These are phyloP conservation scores for Vanilla planifolia DNA, from an alignment of 106 monocot species.

Conservation along the genomic window DNA sequence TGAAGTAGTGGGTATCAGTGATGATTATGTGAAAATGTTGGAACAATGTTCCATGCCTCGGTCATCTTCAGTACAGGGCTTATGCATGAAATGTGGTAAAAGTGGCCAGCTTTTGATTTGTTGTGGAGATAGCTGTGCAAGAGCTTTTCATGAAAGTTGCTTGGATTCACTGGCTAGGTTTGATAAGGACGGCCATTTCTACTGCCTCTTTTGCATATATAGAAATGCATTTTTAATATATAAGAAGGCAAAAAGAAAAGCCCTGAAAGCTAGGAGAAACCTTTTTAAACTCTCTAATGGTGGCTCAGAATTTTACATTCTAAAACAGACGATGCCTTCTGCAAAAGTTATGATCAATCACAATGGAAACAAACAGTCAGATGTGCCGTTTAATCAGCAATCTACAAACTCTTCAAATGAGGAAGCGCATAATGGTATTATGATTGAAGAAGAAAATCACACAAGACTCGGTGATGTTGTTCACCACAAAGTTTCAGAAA, in stretches of 20 bases:
- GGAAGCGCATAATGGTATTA: not conserved
- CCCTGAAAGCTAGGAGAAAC: conserved; percentile 14
- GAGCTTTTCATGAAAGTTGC: conserved; percentile 47
- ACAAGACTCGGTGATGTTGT: not conserved
- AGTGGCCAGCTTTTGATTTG: conserved; percentile 49
- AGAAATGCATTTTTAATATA: conserved; percentile 29
- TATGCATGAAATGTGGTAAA: conserved; percentile 44
- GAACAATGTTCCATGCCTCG: conserved; percentile 10
- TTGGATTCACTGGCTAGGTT: conserved; percentile 18
- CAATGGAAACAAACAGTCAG: not conserved
- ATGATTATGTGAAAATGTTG: not conserved
- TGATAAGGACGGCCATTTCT: conserved; percentile 28
- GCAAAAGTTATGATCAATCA: not conserved
- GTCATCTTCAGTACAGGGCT: conserved; percentile 16
- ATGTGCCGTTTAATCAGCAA: conserved; percentile 2
- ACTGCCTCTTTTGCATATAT: conserved; percentile 60
- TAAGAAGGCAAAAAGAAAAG: conserved; percentile 25
- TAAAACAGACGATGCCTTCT: not conserved
- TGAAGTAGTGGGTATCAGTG: not conserved
- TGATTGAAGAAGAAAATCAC: not conserved
- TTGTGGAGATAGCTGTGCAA: conserved; percentile 26
- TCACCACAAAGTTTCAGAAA: not conserved
- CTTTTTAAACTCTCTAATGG: conserved; percentile 27
- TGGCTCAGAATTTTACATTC: not conserved
- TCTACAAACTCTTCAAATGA: not conserved